Base-by-base conservation (phyloP, 208 protist species). In the Wallacemonas sp. region DNA sequence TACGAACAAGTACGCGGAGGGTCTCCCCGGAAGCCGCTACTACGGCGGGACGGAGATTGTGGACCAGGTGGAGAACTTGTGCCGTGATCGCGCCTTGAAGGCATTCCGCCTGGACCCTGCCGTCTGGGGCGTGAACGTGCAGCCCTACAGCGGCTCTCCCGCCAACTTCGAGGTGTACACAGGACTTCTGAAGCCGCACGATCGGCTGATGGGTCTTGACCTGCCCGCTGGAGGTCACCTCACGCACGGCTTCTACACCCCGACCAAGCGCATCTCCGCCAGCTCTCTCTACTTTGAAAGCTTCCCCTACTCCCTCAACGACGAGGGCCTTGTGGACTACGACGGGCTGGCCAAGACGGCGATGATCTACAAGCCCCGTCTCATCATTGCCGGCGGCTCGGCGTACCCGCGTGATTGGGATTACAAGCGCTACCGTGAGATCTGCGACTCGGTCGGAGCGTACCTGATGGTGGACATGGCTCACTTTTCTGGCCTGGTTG, bases 1-100 rank as follows among this genome's bases (percentile, higher is more conserved):
- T 26, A 99, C 97, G 28, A 99, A 99, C 77, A 99, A 99, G 76
- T 99, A 99, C 72, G 96, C 97, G 15, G 98, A 99, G 76, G 98
- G 98, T 53, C 80, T 91, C 26, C 93, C 96, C 11, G 95, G 95
- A 22, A 64, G 54, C 19, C 55, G 91, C 49, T 98, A 98, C 74
- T 98, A 99, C 80, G 98, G 98, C 60, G 98, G 98, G 47, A 98
- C 96, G 42, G 83, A 99, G 67, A 62, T 86, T 47, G 89, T 99
- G 38, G 98, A 99, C 75, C 39, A 97, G 68, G 75, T 97, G 21
- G 98, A 99, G 71, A 26, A 56, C 22, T 51, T 98, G 15, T 93
- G 84, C 71, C 63, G 76, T 9, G 38, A 81, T 14, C 84, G 98
- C 61, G 91, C 94, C 39, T 79, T 99, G 2, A 27, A 82, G 28